phyloP scores from a whole-genome alignment of 2,329 filamentous ascomycete genomes.

The Claviceps sp. region DNA sequence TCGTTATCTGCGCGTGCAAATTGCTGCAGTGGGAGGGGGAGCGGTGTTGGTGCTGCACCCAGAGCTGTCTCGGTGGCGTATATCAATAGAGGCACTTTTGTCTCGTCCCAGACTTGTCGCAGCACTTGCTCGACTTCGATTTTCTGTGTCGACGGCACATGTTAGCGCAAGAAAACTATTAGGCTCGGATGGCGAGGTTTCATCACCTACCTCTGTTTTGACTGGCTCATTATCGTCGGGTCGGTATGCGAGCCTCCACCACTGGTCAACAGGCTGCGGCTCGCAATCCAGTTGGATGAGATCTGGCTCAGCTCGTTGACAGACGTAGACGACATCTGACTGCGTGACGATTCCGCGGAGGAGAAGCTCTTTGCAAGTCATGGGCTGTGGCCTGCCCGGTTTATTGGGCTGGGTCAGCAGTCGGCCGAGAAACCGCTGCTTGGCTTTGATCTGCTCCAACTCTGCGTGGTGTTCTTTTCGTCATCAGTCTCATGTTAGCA shows the following conservation, averaged over 20 bases:
- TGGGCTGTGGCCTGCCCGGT: conserved; percentile 20
- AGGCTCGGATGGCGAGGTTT: not conserved
- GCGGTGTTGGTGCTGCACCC: conserved; percentile 16
- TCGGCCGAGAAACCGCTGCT: conserved; percentile 23
- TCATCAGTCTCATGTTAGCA: not conserved
- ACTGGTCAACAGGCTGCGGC: conserved; percentile 29
- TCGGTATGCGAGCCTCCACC: conserved; percentile 40
- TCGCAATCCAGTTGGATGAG: conserved; percentile 28
- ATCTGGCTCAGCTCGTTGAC: conserved; percentile 27
- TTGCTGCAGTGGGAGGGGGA: conserved; percentile 27
- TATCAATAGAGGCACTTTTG: conserved; percentile 33
- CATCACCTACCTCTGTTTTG: conserved; percentile 32
- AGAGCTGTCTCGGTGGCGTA: conserved; percentile 41
- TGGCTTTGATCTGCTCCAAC: conserved; percentile 18
- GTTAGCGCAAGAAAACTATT: not conserved
- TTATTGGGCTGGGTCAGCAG: conserved; percentile 27
- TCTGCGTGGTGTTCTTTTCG: conserved; percentile 15
- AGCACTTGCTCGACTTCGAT: conserved; percentile 31
- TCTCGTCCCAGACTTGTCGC: conserved; percentile 32
- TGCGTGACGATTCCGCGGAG: conserved; percentile 38
- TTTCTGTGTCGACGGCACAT: conserved; percentile 28
- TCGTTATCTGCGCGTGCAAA: conserved; percentile 40
- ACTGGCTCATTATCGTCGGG: conserved; percentile 27
- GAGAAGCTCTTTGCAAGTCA: conserved; percentile 31
- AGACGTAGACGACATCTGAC: conserved; percentile 35